Evolutionary conservation across 2,329 filamentous ascomycete species (phyloP), one percentile per base, ranked within the genome.

Genomic region (Epichloe hybrida): DNA sequence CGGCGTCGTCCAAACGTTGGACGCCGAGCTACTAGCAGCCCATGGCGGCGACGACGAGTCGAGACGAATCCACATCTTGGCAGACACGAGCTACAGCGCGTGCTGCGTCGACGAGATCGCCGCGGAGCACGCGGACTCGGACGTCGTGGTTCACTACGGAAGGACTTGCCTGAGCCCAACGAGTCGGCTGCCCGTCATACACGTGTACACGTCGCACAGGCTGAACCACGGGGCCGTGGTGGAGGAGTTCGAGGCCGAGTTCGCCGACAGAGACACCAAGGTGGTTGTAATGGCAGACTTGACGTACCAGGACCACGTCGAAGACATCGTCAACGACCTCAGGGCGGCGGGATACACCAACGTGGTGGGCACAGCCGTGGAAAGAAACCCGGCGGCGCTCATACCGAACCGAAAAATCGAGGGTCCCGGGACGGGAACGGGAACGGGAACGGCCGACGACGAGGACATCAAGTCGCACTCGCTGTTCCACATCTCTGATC

Each of bases 31-130:
- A 5, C 56, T 69, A 5, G 45, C 40, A 23, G 3, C 27, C 36
- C 53, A 50, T 17, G 17, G 17, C 1, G 41, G 37, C 41, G 48
- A 12, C 36, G 41, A 37, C 27, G 15, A 12, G 40, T 23, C 49
- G 41, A 57, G 50, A 50, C 63, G 74, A 54, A 73, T 97, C 49
- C 95, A 86, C 59, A 90, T 98, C 53, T 73, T 98, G 17, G 93
- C 85, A 35, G 93, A 98, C 66, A 97, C 93, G 2, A 96, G 91
- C 2, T 98, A 97, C 67, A 94, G 93, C 53, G 84, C 91, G 0
- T 98, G 93, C 69, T 98, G 93, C 62, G 90, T 97, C 17, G 93
- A 98, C 62, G 93, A 98, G 69, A 84, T 97, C 40, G 93, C 93
- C 0, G 93, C 93, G 2, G 90, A 98, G 65, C 93, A 98, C 64